Conservation (phyloP, 140 eudicot genomes). For the Bidens hawaiensis region DNA sequence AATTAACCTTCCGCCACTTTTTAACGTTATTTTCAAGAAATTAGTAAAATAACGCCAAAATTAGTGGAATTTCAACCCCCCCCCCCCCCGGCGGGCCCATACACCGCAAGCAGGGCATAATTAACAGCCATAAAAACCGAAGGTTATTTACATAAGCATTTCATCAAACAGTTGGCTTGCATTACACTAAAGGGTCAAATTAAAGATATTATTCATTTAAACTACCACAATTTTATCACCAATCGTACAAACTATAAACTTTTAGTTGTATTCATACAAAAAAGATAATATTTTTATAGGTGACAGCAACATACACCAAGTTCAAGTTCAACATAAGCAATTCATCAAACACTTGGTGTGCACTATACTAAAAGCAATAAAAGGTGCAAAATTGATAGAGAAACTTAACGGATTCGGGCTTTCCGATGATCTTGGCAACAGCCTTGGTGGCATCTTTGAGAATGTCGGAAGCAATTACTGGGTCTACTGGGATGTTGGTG, state of each 20-base stretch:
- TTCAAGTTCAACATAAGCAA: slow-evolving; percentile 16
- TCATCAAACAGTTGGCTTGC: neutral
- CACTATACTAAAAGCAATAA: slow-evolving; percentile 6
- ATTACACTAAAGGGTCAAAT: neutral
- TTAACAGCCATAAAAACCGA: too few species aligned
- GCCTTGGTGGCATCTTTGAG: slow-evolving; percentile 97
- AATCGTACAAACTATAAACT: neutral
- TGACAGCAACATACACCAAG: neutral
- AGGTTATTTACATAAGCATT: neutral
- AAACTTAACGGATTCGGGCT: slow-evolving; percentile 80
- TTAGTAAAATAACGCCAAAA: too few species aligned
- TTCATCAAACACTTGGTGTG: slow-evolving; percentile 41
- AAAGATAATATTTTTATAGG: neutral
- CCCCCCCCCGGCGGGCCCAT: too few species aligned
- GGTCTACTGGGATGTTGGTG: slow-evolving; percentile 78
- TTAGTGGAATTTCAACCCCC: too few species aligned
- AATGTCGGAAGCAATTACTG: slow-evolving; percentile 79
- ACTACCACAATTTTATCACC: neutral
- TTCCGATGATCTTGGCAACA: slow-evolving; percentile 92
- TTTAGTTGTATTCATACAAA: too few species aligned
- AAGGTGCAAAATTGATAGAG: neutral
- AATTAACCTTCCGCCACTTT: too few species aligned
- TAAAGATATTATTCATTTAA: neutral
- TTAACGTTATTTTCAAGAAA: too few species aligned
- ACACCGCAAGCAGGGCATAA: too few species aligned